phyloP scores from a whole-genome alignment of 176 grass and related monocot genomes.

The Bothriochloa decipiens region DNA sequence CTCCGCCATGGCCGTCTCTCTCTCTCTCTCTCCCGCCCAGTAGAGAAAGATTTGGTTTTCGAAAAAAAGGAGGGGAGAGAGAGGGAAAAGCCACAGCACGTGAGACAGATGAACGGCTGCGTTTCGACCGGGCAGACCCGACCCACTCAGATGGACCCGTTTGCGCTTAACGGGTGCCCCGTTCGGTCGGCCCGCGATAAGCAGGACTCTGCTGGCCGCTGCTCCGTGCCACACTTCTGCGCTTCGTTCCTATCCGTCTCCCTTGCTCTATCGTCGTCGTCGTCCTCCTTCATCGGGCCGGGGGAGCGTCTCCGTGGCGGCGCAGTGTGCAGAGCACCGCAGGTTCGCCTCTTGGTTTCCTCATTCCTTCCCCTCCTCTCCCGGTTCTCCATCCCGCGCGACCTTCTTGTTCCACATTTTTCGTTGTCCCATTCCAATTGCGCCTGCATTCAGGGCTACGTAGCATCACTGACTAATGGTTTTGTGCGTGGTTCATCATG shows the following conservation, averaged over 20 bases:
- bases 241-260: conserved; percentile 24
- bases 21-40: conserved; percentile 45
- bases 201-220: not conserved
- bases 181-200: not conserved
- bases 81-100: not conserved
- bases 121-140: not conserved
- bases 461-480: not conserved
- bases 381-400: not conserved
- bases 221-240: conserved; percentile 31
- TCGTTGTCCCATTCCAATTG: not conserved
- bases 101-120: not conserved
- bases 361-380: no score
- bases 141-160: not conserved
- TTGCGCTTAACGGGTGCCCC: not conserved
- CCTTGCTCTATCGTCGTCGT: not conserved
- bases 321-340: not conserved
- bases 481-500: not conserved
- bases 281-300: not conserved
- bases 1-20: conserved; percentile 58
- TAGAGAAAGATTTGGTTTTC: conserved; percentile 39
- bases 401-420: not conserved
- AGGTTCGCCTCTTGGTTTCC: conserved; percentile 7
- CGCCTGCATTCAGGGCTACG: not conserved
- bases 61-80: not conserved
- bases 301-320: not conserved